These are phyloP conservation scores for Eugenia klotzschiana DNA, from an alignment of 441 rosid genomes.

Conservation along the genomic window DNA sequence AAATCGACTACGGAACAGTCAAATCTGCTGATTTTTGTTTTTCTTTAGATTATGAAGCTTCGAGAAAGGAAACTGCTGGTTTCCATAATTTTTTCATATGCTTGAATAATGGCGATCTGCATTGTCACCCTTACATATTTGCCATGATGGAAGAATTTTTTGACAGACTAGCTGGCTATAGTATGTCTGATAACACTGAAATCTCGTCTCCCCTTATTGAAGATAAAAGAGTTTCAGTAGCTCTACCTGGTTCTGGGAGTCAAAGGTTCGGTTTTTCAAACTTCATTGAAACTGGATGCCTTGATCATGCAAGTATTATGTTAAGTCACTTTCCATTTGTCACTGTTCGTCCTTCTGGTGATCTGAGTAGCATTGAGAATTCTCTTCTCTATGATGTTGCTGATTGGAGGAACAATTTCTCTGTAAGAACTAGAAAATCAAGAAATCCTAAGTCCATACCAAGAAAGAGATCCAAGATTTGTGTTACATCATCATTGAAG, in stretches of 20 bases:
- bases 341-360: slow-evolving; percentile 39
- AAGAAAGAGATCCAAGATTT: slow-evolving; percentile 14
- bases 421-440: slow-evolving; percentile 21
- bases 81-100: slow-evolving; percentile 25
- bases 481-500: slow-evolving; percentile 1
- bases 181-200: slow-evolving; percentile 13
- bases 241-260: slow-evolving; percentile 28
- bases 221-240: slow-evolving; percentile 15
- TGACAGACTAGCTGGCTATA: slow-evolving; percentile 34
- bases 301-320: slow-evolving; percentile 42
- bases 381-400: slow-evolving; percentile 31
- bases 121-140: slow-evolving; percentile 63
- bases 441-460: slow-evolving; percentile 21
- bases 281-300: slow-evolving; percentile 37
- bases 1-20: slow-evolving; percentile 2
- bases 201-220: slow-evolving; percentile 9
- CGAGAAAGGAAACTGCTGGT: slow-evolving; percentile 14
- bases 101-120: slow-evolving; percentile 65
- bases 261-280: slow-evolving; percentile 74
- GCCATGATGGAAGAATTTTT: slow-evolving; percentile 42
- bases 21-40: slow-evolving; percentile 30
- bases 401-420: slow-evolving; percentile 52
- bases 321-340: slow-evolving; percentile 64
- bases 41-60: slow-evolving; percentile 43
- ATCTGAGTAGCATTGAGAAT: slow-evolving; percentile 41